These are phyloP conservation scores for Phytopythium kandeliae DNA, from an alignment of 352 stramenopile genomes.

Conservation along the genomic window DNA sequence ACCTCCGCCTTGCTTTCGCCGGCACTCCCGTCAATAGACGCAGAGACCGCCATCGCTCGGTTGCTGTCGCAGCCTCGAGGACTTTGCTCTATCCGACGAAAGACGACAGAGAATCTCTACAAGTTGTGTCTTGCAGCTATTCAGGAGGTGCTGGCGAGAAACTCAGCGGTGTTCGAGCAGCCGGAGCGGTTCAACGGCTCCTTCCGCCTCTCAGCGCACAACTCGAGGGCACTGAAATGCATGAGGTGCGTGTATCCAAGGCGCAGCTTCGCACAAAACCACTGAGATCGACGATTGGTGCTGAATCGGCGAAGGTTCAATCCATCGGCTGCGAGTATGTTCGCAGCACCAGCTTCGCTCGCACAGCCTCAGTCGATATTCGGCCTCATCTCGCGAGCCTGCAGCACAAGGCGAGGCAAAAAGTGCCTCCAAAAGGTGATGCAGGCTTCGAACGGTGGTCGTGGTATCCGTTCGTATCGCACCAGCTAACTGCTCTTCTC, in stretches of 20 bases:
- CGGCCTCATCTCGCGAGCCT: slow-evolving; percentile 16
- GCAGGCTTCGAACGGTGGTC: too few relatives aligned
- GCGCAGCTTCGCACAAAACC: too few relatives aligned
- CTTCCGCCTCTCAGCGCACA: neutral
- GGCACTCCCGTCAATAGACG: too few relatives aligned
- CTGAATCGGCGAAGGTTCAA: neutral
- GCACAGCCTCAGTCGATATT: slow-evolving; percentile 10
- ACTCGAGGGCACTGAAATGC: neutral
- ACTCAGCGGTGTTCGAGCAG: neutral
- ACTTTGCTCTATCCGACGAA: neutral
- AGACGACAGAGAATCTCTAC: neutral
- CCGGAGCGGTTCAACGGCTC: neutral
- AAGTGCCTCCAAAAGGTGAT: slow-evolving; percentile 1
- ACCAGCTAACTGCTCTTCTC: neutral
- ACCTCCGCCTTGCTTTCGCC: neutral
- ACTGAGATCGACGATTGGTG: neutral
- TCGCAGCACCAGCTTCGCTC: neutral
- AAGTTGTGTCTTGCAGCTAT: neutral
- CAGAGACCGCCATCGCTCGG: neutral
- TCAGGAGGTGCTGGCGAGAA: neutral
- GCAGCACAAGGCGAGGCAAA: slow-evolving; percentile 11
- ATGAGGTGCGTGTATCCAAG: neutral
- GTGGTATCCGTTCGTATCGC: neutral
- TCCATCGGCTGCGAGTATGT: neutral
- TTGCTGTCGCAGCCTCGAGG: neutral